These are phyloP conservation scores for Echinochloa phyllopogon DNA, from an alignment of 176 grass and related monocot genomes.

Conservation along the genomic window DNA sequence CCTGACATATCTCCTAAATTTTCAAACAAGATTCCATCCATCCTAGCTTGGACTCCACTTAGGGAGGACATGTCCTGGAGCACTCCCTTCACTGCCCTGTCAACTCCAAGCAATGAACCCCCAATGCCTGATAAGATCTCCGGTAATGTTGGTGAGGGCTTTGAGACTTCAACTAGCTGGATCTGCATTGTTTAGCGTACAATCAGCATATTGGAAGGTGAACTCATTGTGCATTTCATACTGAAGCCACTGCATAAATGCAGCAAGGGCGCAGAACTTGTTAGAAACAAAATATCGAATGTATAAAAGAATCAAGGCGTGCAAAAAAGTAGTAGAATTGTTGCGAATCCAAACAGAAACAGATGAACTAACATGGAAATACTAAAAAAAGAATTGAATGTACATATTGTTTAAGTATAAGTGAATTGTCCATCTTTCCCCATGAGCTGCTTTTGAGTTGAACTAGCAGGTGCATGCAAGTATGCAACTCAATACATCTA, in stretches of 20 bases:
- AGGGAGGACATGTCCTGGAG: slow-evolving; percentile 60
- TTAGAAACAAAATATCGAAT: slow-evolving; percentile 21
- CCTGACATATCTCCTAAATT: slow-evolving; percentile 58
- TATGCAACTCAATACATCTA: too few species aligned
- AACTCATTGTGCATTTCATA: slow-evolving; percentile 29
- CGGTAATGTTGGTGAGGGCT: slow-evolving; percentile 63
- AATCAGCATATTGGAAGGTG: slow-evolving; percentile 45
- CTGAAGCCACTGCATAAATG: slow-evolving; percentile 21
- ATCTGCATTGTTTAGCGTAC: slow-evolving; percentile 61
- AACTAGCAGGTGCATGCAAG: not conserved
- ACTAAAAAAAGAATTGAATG: not conserved
- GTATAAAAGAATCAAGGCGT: not conserved
- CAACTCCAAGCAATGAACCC: slow-evolving; percentile 73
- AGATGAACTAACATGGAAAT: slow-evolving; percentile 31
- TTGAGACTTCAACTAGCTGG: slow-evolving; percentile 82
- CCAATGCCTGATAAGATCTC: slow-evolving; percentile 64
- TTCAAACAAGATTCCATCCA: slow-evolving; percentile 83
- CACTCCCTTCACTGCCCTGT: slow-evolving; percentile 64
- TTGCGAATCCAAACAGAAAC: slow-evolving; percentile 23
- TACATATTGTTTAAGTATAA: not conserved
- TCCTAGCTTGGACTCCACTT: slow-evolving; percentile 83
- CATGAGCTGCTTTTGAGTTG: too few species aligned
- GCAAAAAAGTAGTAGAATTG: slow-evolving; percentile 6
- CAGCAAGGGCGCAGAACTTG: slow-evolving; percentile 23
- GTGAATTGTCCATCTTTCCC: too few species aligned